Conservation (phyloP, 116 monocot genomes). For the Trichopus zeylanicus region DNA sequence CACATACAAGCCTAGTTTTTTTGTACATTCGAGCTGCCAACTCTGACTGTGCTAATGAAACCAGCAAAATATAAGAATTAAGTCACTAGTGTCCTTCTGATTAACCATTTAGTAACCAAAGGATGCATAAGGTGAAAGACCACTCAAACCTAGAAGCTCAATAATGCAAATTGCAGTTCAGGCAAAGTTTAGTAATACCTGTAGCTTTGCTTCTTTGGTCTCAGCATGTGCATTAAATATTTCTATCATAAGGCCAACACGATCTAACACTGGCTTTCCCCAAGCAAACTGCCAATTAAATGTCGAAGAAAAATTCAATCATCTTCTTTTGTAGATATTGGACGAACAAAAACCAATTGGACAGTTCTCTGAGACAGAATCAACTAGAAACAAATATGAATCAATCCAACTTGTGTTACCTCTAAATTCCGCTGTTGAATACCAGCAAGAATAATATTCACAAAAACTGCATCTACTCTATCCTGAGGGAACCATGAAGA, state of each 20-base stretch:
- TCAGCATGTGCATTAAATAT: slow-evolving; percentile 99
- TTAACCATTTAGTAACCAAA: not conserved
- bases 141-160: not conserved
- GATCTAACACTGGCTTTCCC: slow-evolving; percentile 89
- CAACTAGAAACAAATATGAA: not conserved
- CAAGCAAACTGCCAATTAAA: slow-evolving; percentile 50
- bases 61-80: slow-evolving; percentile 4
- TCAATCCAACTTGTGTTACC: slow-evolving; percentile 35
- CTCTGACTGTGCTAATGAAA: slow-evolving; percentile 53
- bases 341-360: not conserved
- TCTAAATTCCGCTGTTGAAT: slow-evolving; percentile 95
- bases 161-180: too few relatives aligned
- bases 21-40: slow-evolving; percentile 97
- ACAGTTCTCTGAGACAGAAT: not conserved
- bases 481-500: slow-evolving; percentile 40
- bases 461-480: slow-evolving; percentile 79
- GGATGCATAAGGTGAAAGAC: not conserved
- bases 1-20: slow-evolving; percentile 81
- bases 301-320: not conserved
- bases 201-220: slow-evolving; percentile 98
- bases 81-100: not conserved
- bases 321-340: not conserved
- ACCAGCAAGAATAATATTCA: slow-evolving; percentile 88
- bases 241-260: slow-evolving; percentile 88
- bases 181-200: slow-evolving; percentile 32